These are phyloP conservation scores for Beauveria sp. DNA, from an alignment of 2,329 filamentous ascomycete species.

Conservation along the genomic window DNA sequence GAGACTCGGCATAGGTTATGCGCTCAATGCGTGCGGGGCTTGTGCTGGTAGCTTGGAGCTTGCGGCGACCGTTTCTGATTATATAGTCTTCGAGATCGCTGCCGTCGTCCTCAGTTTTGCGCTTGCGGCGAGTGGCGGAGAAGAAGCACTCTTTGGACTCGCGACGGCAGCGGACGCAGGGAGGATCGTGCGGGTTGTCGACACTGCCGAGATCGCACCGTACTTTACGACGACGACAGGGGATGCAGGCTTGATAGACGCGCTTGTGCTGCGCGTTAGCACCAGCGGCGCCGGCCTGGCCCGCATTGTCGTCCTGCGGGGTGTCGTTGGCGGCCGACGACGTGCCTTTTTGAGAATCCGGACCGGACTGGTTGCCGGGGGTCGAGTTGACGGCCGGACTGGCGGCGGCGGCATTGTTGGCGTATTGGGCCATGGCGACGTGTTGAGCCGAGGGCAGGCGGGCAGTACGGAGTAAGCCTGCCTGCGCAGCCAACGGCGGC, in stretches of 20 bases:
- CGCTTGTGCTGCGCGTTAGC: conserved; percentile 44
- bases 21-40: conserved; percentile 36
- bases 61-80: conserved; percentile 65
- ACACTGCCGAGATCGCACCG: conserved; percentile 64
- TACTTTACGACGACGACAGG: conserved; percentile 54
- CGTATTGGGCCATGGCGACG: conserved; percentile 11
- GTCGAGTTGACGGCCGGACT: conserved; percentile 1
- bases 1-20: conserved; percentile 43
- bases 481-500: neutral
- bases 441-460: neutral
- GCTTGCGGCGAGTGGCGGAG: conserved; percentile 86
- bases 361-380: conserved; percentile 2
- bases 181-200: conserved; percentile 88
- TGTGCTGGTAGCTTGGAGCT: conserved; percentile 42
- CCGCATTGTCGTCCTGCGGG: conserved; percentile 13
- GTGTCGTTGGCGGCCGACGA: conserved; percentile 1
- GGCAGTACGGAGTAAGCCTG: neutral
- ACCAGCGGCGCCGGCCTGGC: conserved; percentile 13
- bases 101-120: conserved; percentile 59
- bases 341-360: neutral
- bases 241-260: conserved; percentile 57
- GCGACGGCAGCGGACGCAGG: conserved; percentile 85
- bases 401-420: neutral
- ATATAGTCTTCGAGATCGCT: conserved; percentile 58
- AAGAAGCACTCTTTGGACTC: conserved; percentile 98